A percentile compares a stretch with the other conserved stretches of the same genome.
phyloP scores from a whole-genome alignment of 2,329 filamentous ascomycete genomes.

The Ophiostoma fasciatum region DNA sequence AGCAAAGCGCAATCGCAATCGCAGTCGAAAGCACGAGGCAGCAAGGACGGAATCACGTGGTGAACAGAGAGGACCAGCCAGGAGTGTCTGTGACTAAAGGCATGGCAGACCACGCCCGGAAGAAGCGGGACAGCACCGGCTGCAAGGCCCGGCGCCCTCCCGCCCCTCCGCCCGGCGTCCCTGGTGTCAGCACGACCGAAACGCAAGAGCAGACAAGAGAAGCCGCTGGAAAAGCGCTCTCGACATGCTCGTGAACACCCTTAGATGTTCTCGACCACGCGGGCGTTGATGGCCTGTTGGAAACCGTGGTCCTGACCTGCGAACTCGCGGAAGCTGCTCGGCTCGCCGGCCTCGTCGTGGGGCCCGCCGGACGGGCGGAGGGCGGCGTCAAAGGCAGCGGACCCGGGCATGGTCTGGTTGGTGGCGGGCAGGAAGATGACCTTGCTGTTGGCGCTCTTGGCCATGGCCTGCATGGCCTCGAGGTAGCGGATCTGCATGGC shows the following conservation, averaged over 20 bases:
- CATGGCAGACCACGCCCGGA: neutral
- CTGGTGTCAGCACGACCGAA: constrained; percentile 1
- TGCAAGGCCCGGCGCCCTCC: no score
- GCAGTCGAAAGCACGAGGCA: neutral
- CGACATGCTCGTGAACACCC: neutral
- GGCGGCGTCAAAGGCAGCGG: constrained; percentile 25
- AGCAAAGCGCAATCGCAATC: neutral
- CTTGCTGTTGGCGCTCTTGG: constrained; percentile 79
- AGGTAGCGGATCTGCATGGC: constrained; percentile 98
- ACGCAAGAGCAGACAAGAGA: neutral
- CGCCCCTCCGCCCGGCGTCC: neutral
- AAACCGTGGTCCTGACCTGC: constrained; percentile 45
- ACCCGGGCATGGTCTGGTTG: constrained; percentile 42
- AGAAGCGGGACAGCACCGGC: no score
- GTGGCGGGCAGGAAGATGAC: constrained; percentile 66
- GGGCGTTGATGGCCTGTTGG: constrained; percentile 67
- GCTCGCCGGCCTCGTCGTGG: constrained; percentile 28
- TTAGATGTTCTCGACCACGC: constrained; percentile 77
- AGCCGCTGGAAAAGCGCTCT: neutral
- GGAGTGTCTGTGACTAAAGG: constrained; percentile 2
- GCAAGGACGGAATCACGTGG: neutral
- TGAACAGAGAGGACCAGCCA: neutral
- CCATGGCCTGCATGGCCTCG: constrained; percentile 98
- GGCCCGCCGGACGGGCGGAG: constrained; percentile 24
- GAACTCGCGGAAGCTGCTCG: constrained; percentile 31